Evolutionary conservation across 306 rosid species (phyloP), one percentile per base, ranked within the genome.

Genomic region (Pterocarpus santalinus): DNA sequence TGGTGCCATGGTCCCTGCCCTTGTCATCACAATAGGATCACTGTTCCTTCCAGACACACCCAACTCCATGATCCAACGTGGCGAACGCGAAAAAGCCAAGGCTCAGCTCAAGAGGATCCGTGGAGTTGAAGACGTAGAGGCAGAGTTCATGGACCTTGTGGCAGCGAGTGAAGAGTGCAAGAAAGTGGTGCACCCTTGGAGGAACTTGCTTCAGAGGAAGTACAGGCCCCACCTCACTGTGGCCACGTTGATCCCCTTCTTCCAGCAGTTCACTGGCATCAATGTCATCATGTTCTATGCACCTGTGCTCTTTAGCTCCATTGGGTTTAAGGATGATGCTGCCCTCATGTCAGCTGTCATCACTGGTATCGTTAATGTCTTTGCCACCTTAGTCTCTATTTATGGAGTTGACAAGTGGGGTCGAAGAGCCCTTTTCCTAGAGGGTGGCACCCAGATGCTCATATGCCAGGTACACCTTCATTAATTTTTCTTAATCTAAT

Each of bases 241-340:
- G 87, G 96, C 98, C 0, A 55, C 86, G 0, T 1, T 91, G 6
- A 93, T 95, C 33, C 99, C 99, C 0, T 88, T 93, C 74, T 95
- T 93, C 80, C 98, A 95, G 65, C 99, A 95, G 68, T 82, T 95
- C 1, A 93, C 99, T 0, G 98, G 97, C 0, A 95, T 95, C 80
- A 95, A 95, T 51, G 97, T 93, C 12, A 93, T 95, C 65, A 95
- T 93, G 98, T 95, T 95, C 53, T 95, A 95, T 0, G 99, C 99
- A 0, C 99, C 97, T 0, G 97, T 93, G 0, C 32, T 95, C 64
- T 95, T 95, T 71, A 82, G 68, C 73, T 91, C 99, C 3, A 90
- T 95, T 28, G 99, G 98, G 7, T 93, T 95, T 9, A 88, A 85
- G 44, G 33, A 34, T 10, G 80, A 93, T 16, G 89, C 96, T 69